Evolutionary conservation across 306 rosid species (phyloP).

Genomic region (Abrus pulchellus): DNA sequence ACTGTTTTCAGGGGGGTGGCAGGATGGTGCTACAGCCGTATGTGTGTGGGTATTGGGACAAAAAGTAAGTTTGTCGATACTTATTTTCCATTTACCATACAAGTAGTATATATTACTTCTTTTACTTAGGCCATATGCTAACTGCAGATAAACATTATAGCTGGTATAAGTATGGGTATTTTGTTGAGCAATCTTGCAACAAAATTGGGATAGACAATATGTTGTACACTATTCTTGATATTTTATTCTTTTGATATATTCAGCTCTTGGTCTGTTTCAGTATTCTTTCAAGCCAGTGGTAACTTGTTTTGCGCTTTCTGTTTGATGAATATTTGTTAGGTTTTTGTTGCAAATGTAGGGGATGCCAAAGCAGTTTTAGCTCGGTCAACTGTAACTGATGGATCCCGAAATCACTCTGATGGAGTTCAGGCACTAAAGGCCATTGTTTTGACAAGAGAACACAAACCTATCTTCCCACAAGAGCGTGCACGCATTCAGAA

Average conservation of each 20-base stretch:
- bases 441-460: constrained; percentile 92
- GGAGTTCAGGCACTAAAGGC: constrained; percentile 68
- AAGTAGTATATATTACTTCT: constrained; percentile 19
- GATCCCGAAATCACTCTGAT: constrained; percentile 56
- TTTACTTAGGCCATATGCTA: constrained; percentile 4
- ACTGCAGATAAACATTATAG: constrained; percentile 13
- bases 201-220: constrained; percentile 1
- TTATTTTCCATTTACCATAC: background rate
- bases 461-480: constrained; percentile 87
- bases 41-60: constrained; percentile 88
- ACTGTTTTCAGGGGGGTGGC: constrained; percentile 83
- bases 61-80: constrained; percentile 62
- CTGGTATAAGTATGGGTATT: constrained; percentile 8
- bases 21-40: constrained; percentile 93
- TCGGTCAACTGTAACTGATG: constrained; percentile 65
- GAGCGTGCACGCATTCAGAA: constrained; percentile 93
- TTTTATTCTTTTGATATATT: constrained; percentile 24
- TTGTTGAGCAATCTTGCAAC: constrained; percentile 9
- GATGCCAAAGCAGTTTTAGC: constrained; percentile 95
- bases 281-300: background rate
- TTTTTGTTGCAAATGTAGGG: constrained; percentile 85
- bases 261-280: constrained; percentile 25
- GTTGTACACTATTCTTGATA: constrained; percentile 8
- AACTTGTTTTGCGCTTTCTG: constrained; percentile 22
- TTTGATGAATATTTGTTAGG: constrained; percentile 59